Base-by-base conservation (phyloP, 805 yeast species). In the Yamadazyma phyllophila region DNA sequence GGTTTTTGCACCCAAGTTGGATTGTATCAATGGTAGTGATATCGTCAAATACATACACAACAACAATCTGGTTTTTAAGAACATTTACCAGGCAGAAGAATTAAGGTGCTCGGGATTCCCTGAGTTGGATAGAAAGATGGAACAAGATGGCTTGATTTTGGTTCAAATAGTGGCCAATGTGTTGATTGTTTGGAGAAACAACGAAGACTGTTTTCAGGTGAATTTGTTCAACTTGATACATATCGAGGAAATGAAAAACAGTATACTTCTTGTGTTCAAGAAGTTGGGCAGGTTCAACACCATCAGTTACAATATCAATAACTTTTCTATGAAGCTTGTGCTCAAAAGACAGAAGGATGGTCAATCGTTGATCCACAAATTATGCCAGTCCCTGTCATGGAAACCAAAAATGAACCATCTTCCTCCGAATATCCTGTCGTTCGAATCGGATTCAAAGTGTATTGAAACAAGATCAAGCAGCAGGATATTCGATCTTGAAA, bases 281-380 rank as follows among this genome's bases (percentile, higher is more conserved):
- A 49, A 46, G 31, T 30, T 44, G 37, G 41, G 44, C n/a, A 15
- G 15, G n/a, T 45, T 36, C 16, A 46, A 46, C 37, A 35, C 46
- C 40, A 34, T 39, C 36, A 39, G 44, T 35, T 41, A 46, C 29
- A 38, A 40, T 10, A 17, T 46, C 32, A 47, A 46, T 26, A 42
- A 44, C 24, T 42, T 47, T 16, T 26, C 29, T 11, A 16, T 50
- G 17, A 33, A 39, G 14, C 2, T 50, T 9, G 16, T 9, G 36
- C 40, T 47, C 30, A 43, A 41, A 15, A 43, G 45, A 32, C 34
- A 13, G 10, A 15, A 34, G 4, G 37, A 39, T 13, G 7, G 35
- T 1, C 14, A n/a, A 2, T 41, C 49, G 3, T 45, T 50, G 9
- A 20, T 34, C 2, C 45, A 24, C 11, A 45, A 36, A 30, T 8